Evolutionary conservation across 2,329 filamentous ascomycete species (phyloP).

Genomic region (Diaporthe nobilis): DNA sequence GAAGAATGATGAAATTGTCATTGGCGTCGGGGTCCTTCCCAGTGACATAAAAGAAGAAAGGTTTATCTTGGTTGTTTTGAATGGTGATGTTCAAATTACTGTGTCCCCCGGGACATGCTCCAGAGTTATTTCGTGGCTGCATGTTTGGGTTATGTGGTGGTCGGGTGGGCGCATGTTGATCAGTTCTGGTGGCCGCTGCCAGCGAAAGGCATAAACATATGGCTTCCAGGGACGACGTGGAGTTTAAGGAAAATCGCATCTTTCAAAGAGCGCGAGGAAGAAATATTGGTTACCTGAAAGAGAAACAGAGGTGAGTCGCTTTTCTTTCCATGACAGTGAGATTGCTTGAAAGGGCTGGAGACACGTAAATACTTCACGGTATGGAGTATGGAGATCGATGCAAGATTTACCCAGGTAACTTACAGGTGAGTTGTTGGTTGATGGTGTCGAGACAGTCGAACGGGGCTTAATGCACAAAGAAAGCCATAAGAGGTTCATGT

Average conservation of each 20-base stretch:
- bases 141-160: not conserved
- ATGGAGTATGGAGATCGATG: rapidly evolving
- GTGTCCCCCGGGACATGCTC: not conserved
- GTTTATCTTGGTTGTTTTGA: slow-evolving; percentile 14
- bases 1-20: slow-evolving; percentile 13
- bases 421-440: not conserved
- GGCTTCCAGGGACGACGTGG: not conserved
- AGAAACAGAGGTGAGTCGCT: not conserved
- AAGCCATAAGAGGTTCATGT: not conserved
- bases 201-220: too few relatives aligned
- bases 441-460: not conserved
- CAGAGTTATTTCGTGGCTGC: not conserved
- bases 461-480: not conserved
- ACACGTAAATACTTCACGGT: not conserved
- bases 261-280: not conserved
- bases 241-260: not conserved
- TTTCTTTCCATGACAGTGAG: not conserved
- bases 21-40: not conserved
- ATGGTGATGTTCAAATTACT: slow-evolving; percentile 16
- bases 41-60: slow-evolving; percentile 33
- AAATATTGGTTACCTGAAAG: not conserved
- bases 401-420: not conserved
- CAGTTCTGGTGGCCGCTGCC: not conserved
- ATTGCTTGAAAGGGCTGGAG: not conserved
- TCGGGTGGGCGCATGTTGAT: not conserved